Base-by-base conservation (phyloP, 495 filamentous ascomycete genomes). In the Lindgomyces ingoldianus region DNA sequence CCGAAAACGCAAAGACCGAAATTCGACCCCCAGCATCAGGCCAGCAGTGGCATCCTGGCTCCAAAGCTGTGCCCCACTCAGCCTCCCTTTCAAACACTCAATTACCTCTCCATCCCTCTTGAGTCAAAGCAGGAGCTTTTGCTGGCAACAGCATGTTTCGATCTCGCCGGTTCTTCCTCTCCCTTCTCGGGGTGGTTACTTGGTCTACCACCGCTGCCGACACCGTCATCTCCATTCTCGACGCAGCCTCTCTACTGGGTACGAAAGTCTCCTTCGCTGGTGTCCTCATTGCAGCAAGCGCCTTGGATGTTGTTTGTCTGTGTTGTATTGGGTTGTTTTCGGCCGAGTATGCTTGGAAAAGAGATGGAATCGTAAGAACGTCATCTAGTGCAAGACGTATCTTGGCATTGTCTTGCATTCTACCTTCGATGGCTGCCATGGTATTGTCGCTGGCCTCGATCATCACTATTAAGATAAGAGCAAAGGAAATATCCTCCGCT, bases 321-420 rank as follows among this genome's bases (percentile, higher is more conserved):
- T 58, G 44, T 33, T 54, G 44, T 26, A 22, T 70, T 14, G 59
- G 25, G 8, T 2, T 64, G 14, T 70, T 67, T 36, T 57, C 60
- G 18, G 49, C 58, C 18, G 64, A 70, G 49, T 60, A 60, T 48
- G 36, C 42, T 0, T 67, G 68, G 68, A 70, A 45, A 58, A 56
- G 50, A 64, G 64, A 67, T n/a, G 55, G 64, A 26, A 33, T 56
- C 21, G 6, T 46, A 9, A 33, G 46, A 9, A 2, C 30, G 10
- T 44, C 60, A 12, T 11, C 12, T 11, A 29, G 21, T 41, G 26
- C 21, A 49, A 48, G 53, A 57, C 41, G 22, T 16, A 45, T 53
- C 4, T 42, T 70, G 4, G 39, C 56, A 33, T n/a, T 44, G 2
- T 33, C 47, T 18, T 70, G 68, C 59, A 48, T 62, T 10, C n/a